A percentile compares a stretch with the other conserved stretches of the same genome.
phyloP scores from a whole-genome alignment of 345 rosid genomes.

The Populus pruinosa region DNA sequence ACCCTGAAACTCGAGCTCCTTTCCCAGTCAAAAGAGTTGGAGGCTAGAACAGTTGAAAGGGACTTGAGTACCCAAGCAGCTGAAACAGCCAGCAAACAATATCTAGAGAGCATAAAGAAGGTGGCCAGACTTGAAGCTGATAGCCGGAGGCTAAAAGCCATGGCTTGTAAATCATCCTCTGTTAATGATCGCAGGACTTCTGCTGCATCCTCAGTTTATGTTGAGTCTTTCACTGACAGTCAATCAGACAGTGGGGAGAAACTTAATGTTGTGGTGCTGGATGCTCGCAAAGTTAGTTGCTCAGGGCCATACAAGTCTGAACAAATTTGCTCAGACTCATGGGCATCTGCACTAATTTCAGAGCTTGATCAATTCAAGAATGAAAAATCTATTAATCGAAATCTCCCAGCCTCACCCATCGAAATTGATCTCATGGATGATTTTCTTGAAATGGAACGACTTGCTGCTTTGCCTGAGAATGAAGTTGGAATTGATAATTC shows the following conservation, averaged over 20 bases:
- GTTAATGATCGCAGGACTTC: conserved; percentile 30
- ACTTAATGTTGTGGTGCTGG: conserved; percentile 44
- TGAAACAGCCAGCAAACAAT: conserved; percentile 88
- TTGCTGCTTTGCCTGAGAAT: conserved; percentile 65
- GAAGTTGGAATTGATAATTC: conserved; percentile 24
- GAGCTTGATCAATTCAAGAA: conserved; percentile 41
- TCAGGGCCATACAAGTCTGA: conserved; percentile 25
- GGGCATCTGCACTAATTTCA: conserved; percentile 31
- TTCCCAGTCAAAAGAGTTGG: conserved; percentile 54
- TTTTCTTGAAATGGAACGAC: conserved; percentile 83
- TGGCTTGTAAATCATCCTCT: conserved; percentile 40
- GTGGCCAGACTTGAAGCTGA: conserved; percentile 75
- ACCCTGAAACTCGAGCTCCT: conserved; percentile 48
- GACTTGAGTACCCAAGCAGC: conserved; percentile 87
- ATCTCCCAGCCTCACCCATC: conserved; percentile 34
- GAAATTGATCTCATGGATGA: conserved; percentile 87
- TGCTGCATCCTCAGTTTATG: conserved; percentile 43
- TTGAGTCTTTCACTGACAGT: conserved; percentile 61
- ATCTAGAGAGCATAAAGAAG: conserved; percentile 75
- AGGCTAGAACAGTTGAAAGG: conserved; percentile 60
- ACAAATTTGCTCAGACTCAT: conserved; percentile 30
- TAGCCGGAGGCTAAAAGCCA: conserved; percentile 60
- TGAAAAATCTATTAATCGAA: conserved; percentile 30
- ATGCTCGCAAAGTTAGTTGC: conserved; percentile 27
- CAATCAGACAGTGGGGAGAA: conserved; percentile 65